Conservation (phyloP, 495 filamentous ascomycete species). For the Astrothelium macrocarpum region DNA sequence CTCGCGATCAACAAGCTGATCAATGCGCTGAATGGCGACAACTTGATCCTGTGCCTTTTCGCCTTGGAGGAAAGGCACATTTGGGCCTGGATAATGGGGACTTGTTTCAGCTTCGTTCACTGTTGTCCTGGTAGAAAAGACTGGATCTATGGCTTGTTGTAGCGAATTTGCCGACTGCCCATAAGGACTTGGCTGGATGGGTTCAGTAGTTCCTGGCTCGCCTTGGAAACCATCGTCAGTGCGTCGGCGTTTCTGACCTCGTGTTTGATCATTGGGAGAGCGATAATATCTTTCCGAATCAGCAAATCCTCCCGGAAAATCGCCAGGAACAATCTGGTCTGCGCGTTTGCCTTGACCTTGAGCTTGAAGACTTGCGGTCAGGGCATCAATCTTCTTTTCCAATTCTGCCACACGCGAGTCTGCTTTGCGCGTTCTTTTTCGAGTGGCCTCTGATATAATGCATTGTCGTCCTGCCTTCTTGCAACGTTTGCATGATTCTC, state of each 20-base stretch:
- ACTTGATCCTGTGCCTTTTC: conserved; percentile 2
- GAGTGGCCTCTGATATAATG: conserved; percentile 68
- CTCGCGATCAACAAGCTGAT: conserved; percentile 51
- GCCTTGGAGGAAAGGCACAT: neutral
- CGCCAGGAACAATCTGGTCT: neutral
- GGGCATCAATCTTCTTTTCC: conserved; percentile 85
- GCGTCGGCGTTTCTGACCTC: conserved; percentile 12
- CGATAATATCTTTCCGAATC: neutral
- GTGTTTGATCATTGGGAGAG: neutral
- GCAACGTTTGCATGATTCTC: conserved; percentile 72
- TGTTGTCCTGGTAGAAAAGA: neutral
- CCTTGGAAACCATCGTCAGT: conserved; percentile 5
- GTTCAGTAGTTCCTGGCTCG: neutral
- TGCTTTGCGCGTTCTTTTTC: conserved; percentile 88
- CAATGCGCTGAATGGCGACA: conserved; percentile 34
- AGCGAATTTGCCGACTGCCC: neutral
- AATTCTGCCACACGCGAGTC: conserved; percentile 86
- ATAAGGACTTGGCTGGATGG: neutral
- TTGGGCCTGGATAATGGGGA: neutral
- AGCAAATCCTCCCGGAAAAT: neutral
- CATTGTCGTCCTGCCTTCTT: conserved; percentile 72
- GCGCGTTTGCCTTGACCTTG: neutral
- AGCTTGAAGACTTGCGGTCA: conserved; percentile 65
- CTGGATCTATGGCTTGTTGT: neutral
- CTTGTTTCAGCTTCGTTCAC: neutral